Evolutionary conservation across 257 asterid genomes (phyloP), one percentile per base, ranked within the genome.

Genomic region (Misopates orontium): DNA sequence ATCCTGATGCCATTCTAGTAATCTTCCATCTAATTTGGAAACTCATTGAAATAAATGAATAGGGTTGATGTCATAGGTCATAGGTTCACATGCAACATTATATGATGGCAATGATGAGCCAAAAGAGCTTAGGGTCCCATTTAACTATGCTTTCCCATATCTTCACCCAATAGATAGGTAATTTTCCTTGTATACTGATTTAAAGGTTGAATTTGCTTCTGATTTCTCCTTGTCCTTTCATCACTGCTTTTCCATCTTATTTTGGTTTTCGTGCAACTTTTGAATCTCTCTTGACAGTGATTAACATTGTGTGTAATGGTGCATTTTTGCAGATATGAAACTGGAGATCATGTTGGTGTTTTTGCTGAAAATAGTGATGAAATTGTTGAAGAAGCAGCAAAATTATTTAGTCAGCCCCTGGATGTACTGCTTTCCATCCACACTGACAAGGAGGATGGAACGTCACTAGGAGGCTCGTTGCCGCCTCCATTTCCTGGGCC

Each of bases 401-500:
- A 69, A 60, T 63, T 83, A 49, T 75, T 88, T 71, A 80, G 76
- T 60, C 84, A 83, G 22, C 80, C 93, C 24, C 65, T 80, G 56
- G 82, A 82, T 68, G 71, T 86, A 65, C n/a, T 75, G 47, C 79
- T 88, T 77, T 85, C 96, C 20, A 59, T 88, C 66, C 88, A 78
- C 74, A 60, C 80, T 45, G 88, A 85, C 69, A 83, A 83, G 59
- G 94, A 83, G 55, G 93, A 88, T 70, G 93, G 96, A 25, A 69
- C 85, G n/a, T 45, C 81, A 13, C 64, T 79, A 18, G 86, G 92
- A 74, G 83, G 95, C 64, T 76, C 91, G 12, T 64, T 83, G 55
- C 85, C 83, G 14, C 93, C 96, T 70, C 90, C 96, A 47, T 86
- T 86, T 71, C 90, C 90, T 64, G 88, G 90, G 67, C 96, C 96